phyloP scores from a whole-genome alignment of 2,329 filamentous ascomycete genomes.

The Elsinoe batatas region DNA sequence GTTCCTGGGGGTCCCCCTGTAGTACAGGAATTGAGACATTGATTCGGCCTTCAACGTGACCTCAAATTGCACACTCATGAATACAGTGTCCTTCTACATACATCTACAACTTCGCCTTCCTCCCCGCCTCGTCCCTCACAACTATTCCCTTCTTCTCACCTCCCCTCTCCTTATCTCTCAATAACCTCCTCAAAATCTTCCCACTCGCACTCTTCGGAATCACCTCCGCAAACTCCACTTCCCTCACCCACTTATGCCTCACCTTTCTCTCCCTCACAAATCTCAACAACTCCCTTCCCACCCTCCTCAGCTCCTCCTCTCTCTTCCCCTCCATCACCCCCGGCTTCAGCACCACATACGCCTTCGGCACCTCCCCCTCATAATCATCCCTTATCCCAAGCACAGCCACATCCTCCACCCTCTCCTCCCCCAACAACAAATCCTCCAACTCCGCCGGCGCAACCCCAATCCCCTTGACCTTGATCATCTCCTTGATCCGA shows the following conservation, averaged over 20 bases:
- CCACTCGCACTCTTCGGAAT: conserved; percentile 67
- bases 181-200: conserved; percentile 59
- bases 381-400: conserved; percentile 46
- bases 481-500: conserved; percentile 59
- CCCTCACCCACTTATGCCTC: conserved; percentile 57
- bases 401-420: conserved; percentile 49
- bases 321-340: conserved; percentile 19
- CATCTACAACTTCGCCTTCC: conserved; percentile 25
- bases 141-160: conserved; percentile 22
- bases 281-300: conserved; percentile 42
- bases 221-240: conserved; percentile 53
- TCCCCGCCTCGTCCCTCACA: conserved; percentile 22
- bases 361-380: conserved; percentile 48
- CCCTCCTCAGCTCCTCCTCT: conserved; percentile 16
- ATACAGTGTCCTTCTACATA: neutral
- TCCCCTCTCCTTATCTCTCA: conserved; percentile 39
- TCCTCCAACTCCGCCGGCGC: conserved; percentile 57
- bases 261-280: conserved; percentile 59
- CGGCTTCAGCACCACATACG: conserved; percentile 43
- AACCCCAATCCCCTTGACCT: conserved; percentile 54
- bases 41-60: too few relatives aligned
- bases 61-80: too few relatives aligned
- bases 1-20: too few relatives aligned
- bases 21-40: too few relatives aligned
- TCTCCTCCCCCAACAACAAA: conserved; percentile 46